phyloP scores from a whole-genome alignment of 2,329 filamentous ascomycete genomes.

The Venturia oleaginea region DNA sequence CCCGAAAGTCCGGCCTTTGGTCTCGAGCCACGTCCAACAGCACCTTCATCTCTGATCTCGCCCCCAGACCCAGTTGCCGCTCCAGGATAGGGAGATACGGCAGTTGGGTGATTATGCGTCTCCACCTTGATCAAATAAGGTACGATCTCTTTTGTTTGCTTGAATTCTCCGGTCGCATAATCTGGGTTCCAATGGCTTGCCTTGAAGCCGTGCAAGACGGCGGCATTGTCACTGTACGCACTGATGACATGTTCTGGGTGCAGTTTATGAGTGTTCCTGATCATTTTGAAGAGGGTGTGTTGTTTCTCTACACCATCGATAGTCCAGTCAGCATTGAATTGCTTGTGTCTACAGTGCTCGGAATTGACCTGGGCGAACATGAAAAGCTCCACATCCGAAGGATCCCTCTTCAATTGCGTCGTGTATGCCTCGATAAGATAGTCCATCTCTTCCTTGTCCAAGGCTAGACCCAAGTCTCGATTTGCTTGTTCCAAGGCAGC shows the following conservation, averaged over 20 bases:
- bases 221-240: slow-evolving; percentile 95
- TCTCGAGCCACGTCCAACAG: slow-evolving; percentile 83
- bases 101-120: slow-evolving; percentile 95
- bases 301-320: slow-evolving; percentile 78
- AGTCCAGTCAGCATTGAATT: slow-evolving; percentile 95
- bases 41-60: slow-evolving; percentile 91
- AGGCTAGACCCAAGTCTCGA: slow-evolving; percentile 68
- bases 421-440: slow-evolving; percentile 84
- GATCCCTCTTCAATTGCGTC: slow-evolving; percentile 52
- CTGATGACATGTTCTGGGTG: slow-evolving; percentile 76
- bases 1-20: slow-evolving; percentile 88
- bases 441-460: slow-evolving; percentile 83
- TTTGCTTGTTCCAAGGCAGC: slow-evolving; percentile 76
- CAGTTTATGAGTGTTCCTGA: slow-evolving; percentile 81
- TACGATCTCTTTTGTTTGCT: slow-evolving; percentile 72
- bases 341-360: slow-evolving; percentile 81
- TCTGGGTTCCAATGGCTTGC: slow-evolving; percentile 82
- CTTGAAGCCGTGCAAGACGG: slow-evolving; percentile 68
- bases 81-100: slow-evolving; percentile 86
- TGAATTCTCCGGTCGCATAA: slow-evolving; percentile 79
- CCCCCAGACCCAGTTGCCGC: slow-evolving; percentile 93
- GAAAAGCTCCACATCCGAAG: slow-evolving; percentile 90
- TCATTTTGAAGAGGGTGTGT: slow-evolving; percentile 88
- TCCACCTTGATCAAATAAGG: slow-evolving; percentile 92
- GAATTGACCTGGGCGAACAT: slow-evolving; percentile 99